These are phyloP conservation scores for Trapa bicornis DNA, from an alignment of 345 rosid species.

Conservation along the genomic window DNA sequence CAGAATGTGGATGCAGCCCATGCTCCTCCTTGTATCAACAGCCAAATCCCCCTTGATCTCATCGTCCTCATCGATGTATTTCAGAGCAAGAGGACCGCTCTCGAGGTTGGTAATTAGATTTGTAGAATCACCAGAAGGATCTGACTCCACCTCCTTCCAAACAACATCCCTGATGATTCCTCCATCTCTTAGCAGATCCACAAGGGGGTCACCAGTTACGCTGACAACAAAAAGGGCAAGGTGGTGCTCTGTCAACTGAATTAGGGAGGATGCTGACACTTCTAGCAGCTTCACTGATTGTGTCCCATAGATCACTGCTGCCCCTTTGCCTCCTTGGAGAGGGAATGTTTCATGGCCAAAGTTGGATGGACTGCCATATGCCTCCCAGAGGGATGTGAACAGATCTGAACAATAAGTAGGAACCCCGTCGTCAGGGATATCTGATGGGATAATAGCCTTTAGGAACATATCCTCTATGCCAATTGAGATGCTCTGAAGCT, in stretches of 20 bases:
- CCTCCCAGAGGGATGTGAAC: constrained; percentile 81
- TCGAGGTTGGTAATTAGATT: constrained; percentile 13
- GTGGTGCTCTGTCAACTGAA: constrained; percentile 39
- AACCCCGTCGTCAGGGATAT: constrained; percentile 32
- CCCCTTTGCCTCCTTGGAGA: constrained; percentile 63
- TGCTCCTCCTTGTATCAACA: constrained; percentile 34
- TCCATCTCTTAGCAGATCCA: constrained; percentile 44
- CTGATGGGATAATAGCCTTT: constrained; percentile 54
- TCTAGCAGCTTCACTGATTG: constrained; percentile 86
- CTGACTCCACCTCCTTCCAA: constrained; percentile 33
- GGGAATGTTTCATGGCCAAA: constrained; percentile 67
- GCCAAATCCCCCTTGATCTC: constrained; percentile 24
- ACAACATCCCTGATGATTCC: constrained; percentile 48
- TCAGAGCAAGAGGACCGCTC: constrained; percentile 52
- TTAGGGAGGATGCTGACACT: constrained; percentile 40
- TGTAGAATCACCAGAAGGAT: constrained; percentile 22
- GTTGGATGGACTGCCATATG: constrained; percentile 59
- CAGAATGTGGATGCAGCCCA: constrained; percentile 59
- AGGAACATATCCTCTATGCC: constrained; percentile 97
- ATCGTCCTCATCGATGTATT: constrained; percentile 47
- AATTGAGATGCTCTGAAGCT: constrained; percentile 56
- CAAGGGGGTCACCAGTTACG: constrained; percentile 63
- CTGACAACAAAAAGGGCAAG: constrained; percentile 64
- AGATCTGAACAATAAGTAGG: constrained; percentile 47
- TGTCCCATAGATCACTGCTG: constrained; percentile 68